Base-by-base conservation (phyloP, 2,329 filamentous ascomycete genomes). In the Colletotrichum shisoi region DNA sequence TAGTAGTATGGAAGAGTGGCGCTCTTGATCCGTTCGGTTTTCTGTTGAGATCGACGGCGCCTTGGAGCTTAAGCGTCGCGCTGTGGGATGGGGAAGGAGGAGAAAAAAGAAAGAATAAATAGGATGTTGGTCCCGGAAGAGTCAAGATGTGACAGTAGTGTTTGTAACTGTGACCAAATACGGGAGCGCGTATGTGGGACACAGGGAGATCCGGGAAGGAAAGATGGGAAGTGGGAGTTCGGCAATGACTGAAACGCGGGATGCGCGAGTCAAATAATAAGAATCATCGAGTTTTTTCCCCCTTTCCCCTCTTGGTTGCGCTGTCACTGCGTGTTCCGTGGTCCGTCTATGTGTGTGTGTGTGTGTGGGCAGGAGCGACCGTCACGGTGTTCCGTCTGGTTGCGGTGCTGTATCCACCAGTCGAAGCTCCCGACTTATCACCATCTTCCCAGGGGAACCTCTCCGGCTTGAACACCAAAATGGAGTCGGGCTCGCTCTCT, bases 201-300 rank as follows among this genome's bases (percentile, higher is more conserved):
- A 19, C 24, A 46, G 19, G 40, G 51, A 24, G 27, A 37, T 9
- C 21, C 34, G 52, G 6, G 15, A n/a, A 4, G 11, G 40, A 34
- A 40, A 45, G 45, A 54, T 53, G 46, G 42, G 51, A 57, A 21
- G 27, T 52, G 4, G 17, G 17, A n/a, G 44, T 4, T 8, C 52
- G 19, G 19, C 39, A 15, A 19, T 34, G n/a, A 48, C 44, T 61
- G 62, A 66, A 68, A 62, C 62, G 44, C 24, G 62, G 62, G 45
- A 17, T 62, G 66, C 51, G 19, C 57, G 46, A 68, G 66, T 68
- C 66, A 67, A 67, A 60, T 62, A 66, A 31, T 44, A 31, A 27
- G 8, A 3, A 34, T 34, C 37, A 21, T 62, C 51, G 37, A 21
- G 8, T 15, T 27, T 48, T 48, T 34, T 4, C 8, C 12, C 9